phyloP scores from a whole-genome alignment of 108 stramenopile species.

The Discostella pseudostelligera region DNA sequence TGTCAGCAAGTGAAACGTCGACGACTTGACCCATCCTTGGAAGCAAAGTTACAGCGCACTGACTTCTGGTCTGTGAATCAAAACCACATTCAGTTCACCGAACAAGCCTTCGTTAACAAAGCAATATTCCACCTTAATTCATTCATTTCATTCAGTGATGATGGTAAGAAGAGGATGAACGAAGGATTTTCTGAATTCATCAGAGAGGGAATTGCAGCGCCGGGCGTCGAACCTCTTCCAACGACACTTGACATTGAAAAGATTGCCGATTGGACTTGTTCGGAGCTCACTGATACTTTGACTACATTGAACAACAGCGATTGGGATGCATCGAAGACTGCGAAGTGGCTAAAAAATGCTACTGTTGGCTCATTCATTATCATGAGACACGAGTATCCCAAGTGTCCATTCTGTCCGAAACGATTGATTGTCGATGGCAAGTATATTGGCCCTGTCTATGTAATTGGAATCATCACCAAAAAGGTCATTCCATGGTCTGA shows the following conservation, averaged over 20 bases:
- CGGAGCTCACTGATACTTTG: not conserved
- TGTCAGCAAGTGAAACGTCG: conserved; percentile 5
- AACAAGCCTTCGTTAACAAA: conserved; percentile 7
- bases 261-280: conserved; percentile 10
- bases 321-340: not conserved
- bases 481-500: conserved; percentile 7
- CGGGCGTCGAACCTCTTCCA: conserved; percentile 5
- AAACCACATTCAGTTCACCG: not conserved
- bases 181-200: not conserved
- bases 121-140: conserved; percentile 18
- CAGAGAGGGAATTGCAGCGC: conserved; percentile 10
- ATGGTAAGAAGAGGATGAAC: conserved; percentile 8
- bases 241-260: not conserved
- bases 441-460: conserved; percentile 14
- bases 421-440: not conserved
- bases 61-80: not conserved
- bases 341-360: conserved; percentile 14
- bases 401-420: conserved; percentile 4
- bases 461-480: conserved; percentile 12
- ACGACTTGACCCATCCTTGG: not conserved
- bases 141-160: too few relatives aligned
- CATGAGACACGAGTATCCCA: conserved; percentile 14
- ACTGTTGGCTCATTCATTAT: conserved; percentile 12
- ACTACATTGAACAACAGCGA: not conserved
- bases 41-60: not conserved